Evolutionary conservation across 805 yeast species (phyloP), one percentile per base, ranked within the genome.

Genomic region (Candida nanaspora): DNA sequence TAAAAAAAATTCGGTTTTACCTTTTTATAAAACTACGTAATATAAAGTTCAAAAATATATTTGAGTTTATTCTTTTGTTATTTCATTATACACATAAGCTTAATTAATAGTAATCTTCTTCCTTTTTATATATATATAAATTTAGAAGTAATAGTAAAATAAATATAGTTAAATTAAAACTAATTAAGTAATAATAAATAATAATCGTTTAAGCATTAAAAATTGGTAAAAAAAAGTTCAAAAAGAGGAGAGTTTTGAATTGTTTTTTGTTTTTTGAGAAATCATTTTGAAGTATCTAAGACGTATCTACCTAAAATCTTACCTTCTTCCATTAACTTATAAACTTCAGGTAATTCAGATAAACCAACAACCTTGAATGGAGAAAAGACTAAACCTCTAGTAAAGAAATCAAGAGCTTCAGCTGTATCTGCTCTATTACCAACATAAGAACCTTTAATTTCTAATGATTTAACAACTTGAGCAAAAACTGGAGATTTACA

Each of bases 371-470:
- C 59, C 69, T 76, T 76, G 68, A 84, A 79, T 52, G 65, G 85
- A 40, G 83, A 74, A 47, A 70, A 64, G 53, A 81, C 78, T 52
- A 76, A 65, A 41, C 87, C 87, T 63, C 86, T 71, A 44, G 70
- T 46, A 58, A 78, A 81, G 72, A 81, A 80, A 53, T 81, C 86
- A 43, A 81, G 57, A 37, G 87, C 87, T 63, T 81, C 88, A 48
- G 81, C 74, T 49, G 91, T 76, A 66, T 86, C 95, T 49, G 83
- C 82, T 68, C 94, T 81, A 78, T 84, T 84, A 55, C 95, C 95
- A 47, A 86, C 95, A 59, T 83, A 83, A 40, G 94, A 84, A 53
- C 93, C 95, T 62, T 71, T 77, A 59, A 86, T 80, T 56, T 70
- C 69, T 61, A 82, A 69, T 44, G 86, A 76, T 66, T 75, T 82